A percentile compares a stretch with the other conserved stretches of the same genome.
Conservation (phyloP, 306 rosid species). For the Quercus alba region DNA sequence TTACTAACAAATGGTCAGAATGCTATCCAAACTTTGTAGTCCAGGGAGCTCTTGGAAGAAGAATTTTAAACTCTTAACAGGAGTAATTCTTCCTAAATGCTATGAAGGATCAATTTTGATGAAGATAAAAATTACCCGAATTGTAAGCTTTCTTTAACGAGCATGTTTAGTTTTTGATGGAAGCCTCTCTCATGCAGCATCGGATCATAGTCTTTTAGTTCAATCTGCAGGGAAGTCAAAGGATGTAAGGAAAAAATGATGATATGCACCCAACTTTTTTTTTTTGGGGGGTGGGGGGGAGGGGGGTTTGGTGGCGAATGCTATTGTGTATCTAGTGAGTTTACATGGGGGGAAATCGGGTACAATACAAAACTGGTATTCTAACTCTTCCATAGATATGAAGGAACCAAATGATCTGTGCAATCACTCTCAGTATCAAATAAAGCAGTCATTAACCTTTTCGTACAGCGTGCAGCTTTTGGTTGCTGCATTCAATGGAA, state of each 20-base stretch:
- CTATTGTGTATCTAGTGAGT: too few species aligned
- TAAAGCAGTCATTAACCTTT: too few species aligned
- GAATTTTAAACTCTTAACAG: neutral
- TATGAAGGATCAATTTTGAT: constrained; percentile 23
- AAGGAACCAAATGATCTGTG: neutral
- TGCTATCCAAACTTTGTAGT: neutral
- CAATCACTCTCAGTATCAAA: neutral
- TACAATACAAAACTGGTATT: too few species aligned
- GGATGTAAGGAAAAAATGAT: neutral
- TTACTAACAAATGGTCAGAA: neutral
- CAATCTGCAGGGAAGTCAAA: constrained; percentile 47
- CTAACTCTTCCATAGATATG: constrained; percentile 8
- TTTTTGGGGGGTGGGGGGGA: too few species aligned
- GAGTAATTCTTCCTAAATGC: constrained; percentile 7
- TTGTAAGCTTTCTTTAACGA: constrained; percentile 63
- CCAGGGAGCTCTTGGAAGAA: neutral
- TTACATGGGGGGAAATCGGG: too few species aligned
- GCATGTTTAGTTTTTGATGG: constrained; percentile 63
- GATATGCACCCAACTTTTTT: neutral
- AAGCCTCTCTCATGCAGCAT: constrained; percentile 75
- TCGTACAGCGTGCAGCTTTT: too few species aligned
- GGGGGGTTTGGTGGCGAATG: too few species aligned
- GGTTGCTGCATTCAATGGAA: neutral
- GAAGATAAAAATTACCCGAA: constrained; percentile 45
- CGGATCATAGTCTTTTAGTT: constrained; percentile 57